Evolutionary conservation across 106 monocot genomes (phyloP).

Genomic region (Dactylorhiza incarnata): DNA sequence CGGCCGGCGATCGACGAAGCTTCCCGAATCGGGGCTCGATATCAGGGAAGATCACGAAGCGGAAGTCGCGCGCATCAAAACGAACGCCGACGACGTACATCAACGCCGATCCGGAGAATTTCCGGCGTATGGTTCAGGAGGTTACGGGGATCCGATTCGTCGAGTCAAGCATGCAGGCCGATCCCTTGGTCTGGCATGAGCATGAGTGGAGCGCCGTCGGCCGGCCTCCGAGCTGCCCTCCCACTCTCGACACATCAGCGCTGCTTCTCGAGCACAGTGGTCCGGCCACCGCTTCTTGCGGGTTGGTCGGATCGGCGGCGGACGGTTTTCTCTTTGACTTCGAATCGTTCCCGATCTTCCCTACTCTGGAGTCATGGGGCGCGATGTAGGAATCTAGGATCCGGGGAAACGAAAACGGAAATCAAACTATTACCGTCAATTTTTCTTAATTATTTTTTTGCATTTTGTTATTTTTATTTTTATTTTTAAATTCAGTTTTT

Average conservation of each 20-base stretch:
- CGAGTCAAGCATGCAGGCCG: not conserved
- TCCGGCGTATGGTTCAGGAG: constrained; percentile 72
- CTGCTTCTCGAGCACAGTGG: constrained; percentile 11
- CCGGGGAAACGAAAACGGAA: no score
- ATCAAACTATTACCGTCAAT: no score
- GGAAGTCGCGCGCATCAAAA: constrained; percentile 36
- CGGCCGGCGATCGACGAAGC: not conserved
- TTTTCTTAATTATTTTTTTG: no score
- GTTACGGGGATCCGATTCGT: constrained; percentile 40
- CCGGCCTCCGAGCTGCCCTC: constrained; percentile 9
- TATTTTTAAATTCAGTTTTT: constrained; percentile 3
- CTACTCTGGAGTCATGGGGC: constrained; percentile 57
- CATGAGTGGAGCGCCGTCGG: constrained; percentile 5
- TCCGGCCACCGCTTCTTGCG: not conserved
- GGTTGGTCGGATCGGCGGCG: not conserved
- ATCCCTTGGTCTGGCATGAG: constrained; percentile 7
- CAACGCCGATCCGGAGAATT: constrained; percentile 49
- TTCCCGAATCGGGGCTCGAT: not conserved
- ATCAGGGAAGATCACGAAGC: constrained; percentile 27
- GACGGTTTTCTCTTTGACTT: constrained; percentile 19
- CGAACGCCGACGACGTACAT: constrained; percentile 49
- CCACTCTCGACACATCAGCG: constrained; percentile 51
- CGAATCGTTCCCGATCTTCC: constrained; percentile 35
- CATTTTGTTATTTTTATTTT: not conserved
- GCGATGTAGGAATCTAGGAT: not conserved